Percentiles rank a stretch among this genome's conserved stretches.
Evolutionary conservation across 768 basidiomycete species (phyloP).

Genomic region (Pleurotus citrinopileatus): DNA sequence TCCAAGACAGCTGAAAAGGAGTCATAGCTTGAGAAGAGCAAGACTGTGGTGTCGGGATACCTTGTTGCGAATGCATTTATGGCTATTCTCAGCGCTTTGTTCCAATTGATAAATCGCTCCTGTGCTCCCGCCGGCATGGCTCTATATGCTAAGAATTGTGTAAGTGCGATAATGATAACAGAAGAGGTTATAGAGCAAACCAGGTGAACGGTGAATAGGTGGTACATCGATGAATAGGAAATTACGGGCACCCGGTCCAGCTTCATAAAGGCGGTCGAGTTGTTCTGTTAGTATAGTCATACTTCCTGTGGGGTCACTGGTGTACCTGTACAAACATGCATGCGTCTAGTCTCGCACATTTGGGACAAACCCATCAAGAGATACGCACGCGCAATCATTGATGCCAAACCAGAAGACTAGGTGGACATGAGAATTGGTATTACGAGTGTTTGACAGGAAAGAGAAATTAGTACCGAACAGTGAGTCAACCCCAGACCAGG

Average conservation of each 20-base stretch:
- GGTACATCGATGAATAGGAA: conserved; percentile 64
- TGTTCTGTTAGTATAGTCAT: conserved; percentile 37
- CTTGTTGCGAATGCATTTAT: conserved; percentile 31
- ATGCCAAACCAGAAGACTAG: conserved; percentile 67
- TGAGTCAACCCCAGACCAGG: conserved; percentile 40
- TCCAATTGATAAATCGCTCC: conserved; percentile 36
- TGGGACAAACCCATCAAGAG: no score
- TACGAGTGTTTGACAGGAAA: neutral
- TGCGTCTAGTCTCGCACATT: no score
- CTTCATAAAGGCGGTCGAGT: conserved; percentile 46
- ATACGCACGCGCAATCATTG: conserved; percentile 60
- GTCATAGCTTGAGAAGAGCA: conserved; percentile 48
- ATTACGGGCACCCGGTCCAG: conserved; percentile 40
- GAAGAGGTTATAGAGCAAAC: conserved; percentile 17
- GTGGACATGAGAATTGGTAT: neutral
- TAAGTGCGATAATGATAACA: neutral
- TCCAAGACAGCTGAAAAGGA: conserved; percentile 47
- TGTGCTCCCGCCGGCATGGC: neutral
- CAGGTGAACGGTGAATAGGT: conserved; percentile 48
- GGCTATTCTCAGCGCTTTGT: conserved; percentile 30
- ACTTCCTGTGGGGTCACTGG: conserved; percentile 17
- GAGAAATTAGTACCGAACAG: conserved; percentile 41
- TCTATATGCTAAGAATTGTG: neutral
- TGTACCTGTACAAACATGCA: no score
- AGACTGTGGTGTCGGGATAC: conserved; percentile 42